Conservation (phyloP, 495 filamentous ascomycete species). For the Penicillium taxi region DNA sequence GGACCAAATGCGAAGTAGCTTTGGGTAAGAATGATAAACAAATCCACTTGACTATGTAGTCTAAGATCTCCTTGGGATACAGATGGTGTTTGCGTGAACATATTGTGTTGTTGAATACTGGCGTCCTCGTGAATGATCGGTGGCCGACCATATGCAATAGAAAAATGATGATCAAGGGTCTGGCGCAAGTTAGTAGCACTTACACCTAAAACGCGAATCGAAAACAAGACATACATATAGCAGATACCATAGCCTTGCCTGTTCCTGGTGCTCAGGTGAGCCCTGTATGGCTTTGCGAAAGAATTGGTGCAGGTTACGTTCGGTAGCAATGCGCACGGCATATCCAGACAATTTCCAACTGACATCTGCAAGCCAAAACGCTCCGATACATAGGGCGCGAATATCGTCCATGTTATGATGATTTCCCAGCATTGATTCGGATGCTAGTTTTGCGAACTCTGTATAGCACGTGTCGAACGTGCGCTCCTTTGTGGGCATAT, state of each 20-base stretch:
- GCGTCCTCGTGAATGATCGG: conserved; percentile 49
- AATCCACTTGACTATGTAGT: conserved; percentile 48
- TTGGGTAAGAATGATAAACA: conserved; percentile 51
- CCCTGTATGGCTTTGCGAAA: conserved; percentile 43
- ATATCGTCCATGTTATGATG: conserved; percentile 46
- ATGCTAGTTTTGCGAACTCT: conserved; percentile 45
- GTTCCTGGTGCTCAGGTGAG: conserved; percentile 38
- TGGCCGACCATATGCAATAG: conserved; percentile 47
- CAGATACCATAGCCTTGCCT: conserved; percentile 44
- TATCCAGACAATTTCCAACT: conserved; percentile 51
- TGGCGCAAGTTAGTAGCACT: conserved; percentile 16
- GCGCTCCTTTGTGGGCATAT: conserved; percentile 40
- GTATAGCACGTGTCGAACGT: conserved; percentile 44
- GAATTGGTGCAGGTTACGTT: conserved; percentile 43
- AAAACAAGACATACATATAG: conserved; percentile 37
- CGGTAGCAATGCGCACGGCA: conserved; percentile 49
- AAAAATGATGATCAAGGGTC: conserved; percentile 50
- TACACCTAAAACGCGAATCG: neutral
- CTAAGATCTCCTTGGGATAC: conserved; percentile 45
- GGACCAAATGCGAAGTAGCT: conserved; percentile 53
- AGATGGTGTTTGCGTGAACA: conserved; percentile 36
- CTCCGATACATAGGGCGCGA: conserved; percentile 44
- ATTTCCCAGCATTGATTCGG: conserved; percentile 45
- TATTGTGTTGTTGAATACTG: conserved; percentile 44
- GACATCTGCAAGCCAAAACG: conserved; percentile 49